Base-by-base conservation (phyloP, 345 rosid species). In the Heritiera littoralis region DNA sequence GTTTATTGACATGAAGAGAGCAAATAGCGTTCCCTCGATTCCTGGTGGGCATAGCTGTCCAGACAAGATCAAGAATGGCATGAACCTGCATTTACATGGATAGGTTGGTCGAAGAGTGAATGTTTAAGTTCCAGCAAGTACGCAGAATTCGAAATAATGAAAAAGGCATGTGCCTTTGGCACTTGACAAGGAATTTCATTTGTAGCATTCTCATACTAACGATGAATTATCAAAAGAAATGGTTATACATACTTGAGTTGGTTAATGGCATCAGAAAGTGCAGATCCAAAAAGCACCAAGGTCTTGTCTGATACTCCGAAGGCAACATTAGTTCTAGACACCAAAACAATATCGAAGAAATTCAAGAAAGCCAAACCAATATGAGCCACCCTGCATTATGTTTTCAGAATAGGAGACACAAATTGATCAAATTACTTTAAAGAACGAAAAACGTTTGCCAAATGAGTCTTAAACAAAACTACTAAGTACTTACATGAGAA, bases 1-100 rank as follows among this genome's bases (percentile, higher is more conserved):
- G 90, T 88, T 94, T 72, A 94, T 96, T 5, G 99, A 94, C 98
- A 94, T 96, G 79, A 96, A 96, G 86, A 96, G 92, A 2, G 99
- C 98, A 59, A 96, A 96, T 1, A 96, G 90, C 28, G 98, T 94
- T 83, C 99, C 98, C 85, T 96, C 98, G 0, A 94, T 92, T 75
- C 99, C 98, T 2, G 98, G 99, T 4, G 99, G 99, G 81, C 99
- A 94, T 48, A 90, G 81, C 86, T 94, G 97, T 65, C 98, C 99
- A 14, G 99, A 96, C 83, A 94, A 83, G 80, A 96, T 91, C 80
- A 96, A 87, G 89, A 96, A 96, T 17, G 99, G 98, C 99, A 96
- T 96, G 88, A 94, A 87, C 87, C 98, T 96, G 91, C 78, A 82
- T n/a, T 55, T 32, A 40, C 1, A 23, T 13, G 52, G 43, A 71